Base-by-base conservation (phyloP, 1,139 yeast species). In the Yamadazyma triangularis region DNA sequence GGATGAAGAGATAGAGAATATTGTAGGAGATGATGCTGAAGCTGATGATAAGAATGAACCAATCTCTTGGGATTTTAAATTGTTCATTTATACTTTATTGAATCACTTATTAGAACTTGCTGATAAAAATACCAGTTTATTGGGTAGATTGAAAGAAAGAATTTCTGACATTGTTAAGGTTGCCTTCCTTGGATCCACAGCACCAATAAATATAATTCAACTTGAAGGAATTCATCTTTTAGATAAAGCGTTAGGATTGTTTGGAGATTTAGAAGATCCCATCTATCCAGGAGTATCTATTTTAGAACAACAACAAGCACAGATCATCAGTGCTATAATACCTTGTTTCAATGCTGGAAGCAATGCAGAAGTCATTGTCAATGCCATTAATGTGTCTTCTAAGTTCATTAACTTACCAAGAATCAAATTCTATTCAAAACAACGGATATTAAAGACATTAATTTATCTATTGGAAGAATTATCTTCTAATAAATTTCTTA, bases 221-320 rank as follows among this genome's bases (percentile, higher is more conserved):
- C 53, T 80, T 10, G 56, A 71, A 25, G 96, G 96, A 1, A 62
- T 89, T 26, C 64, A 67, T 21, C 60, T 89, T 15, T 63, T 91
- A 23, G 67, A 66, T 37, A 54, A 54, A 25, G 59, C 61, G 0
- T 48, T 69, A 26, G 59, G 55, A 8, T 44, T 66, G 8, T 68
- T 67, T 51, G 86, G 87, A 10, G 73, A 77, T 35, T 59, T 79
- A 35, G 74, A 68, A 9, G 96, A 87, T 51, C 88, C 93, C 0
- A 72, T 82, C 27, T 82, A 80, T 45, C 80, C 85, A 0, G 79
- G 79, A 2, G 74, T 74, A 8, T 77, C 93, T 0, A 67, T 88
- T 9, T 63, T 91, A 35, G 95, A 86, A 45, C 96, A 88, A 54
- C 95, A 85, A 47, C 96, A 91, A 49, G 97, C 97, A 0, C 96